Evolutionary conservation across 2,329 filamentous ascomycete genomes (phyloP).

Genomic region (Pseudogymnoascus sp.): DNA sequence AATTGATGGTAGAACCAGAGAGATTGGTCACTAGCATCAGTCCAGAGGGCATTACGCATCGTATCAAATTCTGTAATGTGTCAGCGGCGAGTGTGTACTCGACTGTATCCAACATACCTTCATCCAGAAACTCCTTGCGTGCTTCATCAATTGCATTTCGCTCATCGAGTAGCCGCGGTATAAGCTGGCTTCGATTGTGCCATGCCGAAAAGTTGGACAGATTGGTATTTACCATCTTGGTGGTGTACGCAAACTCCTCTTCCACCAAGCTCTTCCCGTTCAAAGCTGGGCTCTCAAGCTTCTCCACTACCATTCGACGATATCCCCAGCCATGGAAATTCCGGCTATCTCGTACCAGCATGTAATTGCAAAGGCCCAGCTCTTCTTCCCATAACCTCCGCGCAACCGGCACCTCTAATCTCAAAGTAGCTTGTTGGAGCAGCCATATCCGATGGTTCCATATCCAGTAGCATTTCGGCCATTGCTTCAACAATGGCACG

Average conservation of each 20-base stretch:
- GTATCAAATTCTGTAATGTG: constrained; percentile 59
- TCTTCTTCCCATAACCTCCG: constrained; percentile 76
- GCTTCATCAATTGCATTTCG: constrained; percentile 56
- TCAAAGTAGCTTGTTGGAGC: constrained; percentile 61
- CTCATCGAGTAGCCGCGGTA: constrained; percentile 68
- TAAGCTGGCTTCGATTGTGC: constrained; percentile 84
- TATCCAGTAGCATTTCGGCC: constrained; percentile 98
- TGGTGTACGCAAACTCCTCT: constrained; percentile 82
- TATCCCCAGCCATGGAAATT: constrained; percentile 99
- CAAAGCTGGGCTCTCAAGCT: constrained; percentile 57
- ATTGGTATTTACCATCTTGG: constrained; percentile 75
- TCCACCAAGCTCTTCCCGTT: constrained; percentile 62
- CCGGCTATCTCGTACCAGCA: constrained; percentile 77
- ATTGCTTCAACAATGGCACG: constrained; percentile 74
- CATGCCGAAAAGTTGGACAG: constrained; percentile 96
- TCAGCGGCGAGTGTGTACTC: not conserved
- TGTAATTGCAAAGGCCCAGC: constrained; percentile 74
- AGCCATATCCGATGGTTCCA: constrained; percentile 95
- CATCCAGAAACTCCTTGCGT: constrained; percentile 64
- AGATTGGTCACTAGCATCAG: constrained; percentile 80
- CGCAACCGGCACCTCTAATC: constrained; percentile 52
- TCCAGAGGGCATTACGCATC: constrained; percentile 63
- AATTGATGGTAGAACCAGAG: constrained; percentile 97
- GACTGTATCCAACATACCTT: constrained; percentile 43
- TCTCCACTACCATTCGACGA: constrained; percentile 68